Base-by-base conservation (phyloP, 2,329 filamentous ascomycete genomes). In the Aspergillus sp. region DNA sequence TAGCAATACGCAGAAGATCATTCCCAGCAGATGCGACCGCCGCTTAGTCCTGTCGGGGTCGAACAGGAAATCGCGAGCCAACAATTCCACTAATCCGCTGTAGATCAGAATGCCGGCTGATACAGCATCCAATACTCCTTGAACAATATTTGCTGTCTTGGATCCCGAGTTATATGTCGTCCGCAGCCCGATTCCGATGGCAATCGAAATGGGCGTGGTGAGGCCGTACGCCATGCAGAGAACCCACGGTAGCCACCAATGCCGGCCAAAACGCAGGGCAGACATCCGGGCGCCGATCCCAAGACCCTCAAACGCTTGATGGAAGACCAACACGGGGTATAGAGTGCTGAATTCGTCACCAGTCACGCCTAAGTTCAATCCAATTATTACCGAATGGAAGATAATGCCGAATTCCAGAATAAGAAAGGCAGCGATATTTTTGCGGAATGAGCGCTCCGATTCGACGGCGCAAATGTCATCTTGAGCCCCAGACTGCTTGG, bases 351-450 rank as follows among this genome's bases (percentile, higher is more conserved):
- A 87, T 48, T 87, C 85, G 0, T 80, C 72, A 23, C 84, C 81
- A 0, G 82, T 80, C 17, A 86, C 84, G 8, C 83, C 86, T 8
- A 88, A 76, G 55, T 85, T 87, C 57, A 88, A 78, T 2, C 86
- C 86, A 61, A 88, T 87, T 70, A 88, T 85, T 49, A 87, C 81
- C 3, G 82, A 85, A 74, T 88, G 86, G 74, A 88, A 87, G 55
- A 88, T 82, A 62, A 88, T 83, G 61, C 85, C 85, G 66, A 81
- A 87, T 70, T 87, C 85, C 17, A 85, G 79, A 38, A 80, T 78
- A 39, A 78, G 71, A 67, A 70, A 78, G 28, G 68, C 78, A 51
- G 75, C 72, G 23, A 78, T 73, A 49, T 77, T 74, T 53, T 74
- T 70, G 6, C 55, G 63, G 63, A 75, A 75, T 0, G 73, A 72